A percentile compares a stretch with the other conserved stretches of the same genome.
Conservation (phyloP, 495 filamentous ascomycete genomes). For the Xanthoparmelia taractica region DNA sequence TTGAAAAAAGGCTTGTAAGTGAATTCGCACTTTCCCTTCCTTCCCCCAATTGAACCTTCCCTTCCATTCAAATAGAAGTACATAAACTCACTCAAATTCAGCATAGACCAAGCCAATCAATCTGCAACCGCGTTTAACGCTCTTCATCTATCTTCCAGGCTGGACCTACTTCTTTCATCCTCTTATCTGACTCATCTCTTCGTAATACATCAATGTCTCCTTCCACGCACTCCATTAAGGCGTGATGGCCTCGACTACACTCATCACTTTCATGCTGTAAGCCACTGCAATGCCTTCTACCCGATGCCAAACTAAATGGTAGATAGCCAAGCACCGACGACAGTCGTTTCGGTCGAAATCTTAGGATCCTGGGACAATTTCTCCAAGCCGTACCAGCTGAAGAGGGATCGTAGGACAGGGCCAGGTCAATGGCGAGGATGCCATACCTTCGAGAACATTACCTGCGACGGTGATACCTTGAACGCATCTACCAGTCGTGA, state of each 20-base stretch:
- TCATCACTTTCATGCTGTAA: constrained; percentile 70
- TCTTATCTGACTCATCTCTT: neutral
- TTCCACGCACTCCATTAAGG: constrained; percentile 2
- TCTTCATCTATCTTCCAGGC: neutral
- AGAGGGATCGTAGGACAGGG: constrained; percentile 62
- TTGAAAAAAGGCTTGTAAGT: neutral
- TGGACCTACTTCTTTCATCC: constrained; percentile 9
- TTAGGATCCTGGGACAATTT: constrained; percentile 96
- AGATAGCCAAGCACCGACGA: constrained; percentile 57
- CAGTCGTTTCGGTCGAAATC: constrained; percentile 64
- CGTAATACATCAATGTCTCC: neutral
- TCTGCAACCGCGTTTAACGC: neutral
- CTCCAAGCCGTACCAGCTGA: constrained; percentile 63
- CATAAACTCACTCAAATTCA: neutral
- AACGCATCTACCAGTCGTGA: constrained; percentile 50
- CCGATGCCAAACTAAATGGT: constrained; percentile 12
- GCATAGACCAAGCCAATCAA: neutral
- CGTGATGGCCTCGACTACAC: constrained; percentile 61
- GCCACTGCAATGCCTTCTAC: constrained; percentile 28
- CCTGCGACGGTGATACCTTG: constrained; percentile 63
- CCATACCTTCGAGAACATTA: constrained; percentile 73
- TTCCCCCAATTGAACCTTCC: too few species aligned
- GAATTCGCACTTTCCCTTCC: neutral
- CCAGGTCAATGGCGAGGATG: constrained; percentile 75
- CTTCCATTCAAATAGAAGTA: neutral